Conservation (phyloP, 2,329 filamentous ascomycete species). For the Aspergillus brasiliensis region DNA sequence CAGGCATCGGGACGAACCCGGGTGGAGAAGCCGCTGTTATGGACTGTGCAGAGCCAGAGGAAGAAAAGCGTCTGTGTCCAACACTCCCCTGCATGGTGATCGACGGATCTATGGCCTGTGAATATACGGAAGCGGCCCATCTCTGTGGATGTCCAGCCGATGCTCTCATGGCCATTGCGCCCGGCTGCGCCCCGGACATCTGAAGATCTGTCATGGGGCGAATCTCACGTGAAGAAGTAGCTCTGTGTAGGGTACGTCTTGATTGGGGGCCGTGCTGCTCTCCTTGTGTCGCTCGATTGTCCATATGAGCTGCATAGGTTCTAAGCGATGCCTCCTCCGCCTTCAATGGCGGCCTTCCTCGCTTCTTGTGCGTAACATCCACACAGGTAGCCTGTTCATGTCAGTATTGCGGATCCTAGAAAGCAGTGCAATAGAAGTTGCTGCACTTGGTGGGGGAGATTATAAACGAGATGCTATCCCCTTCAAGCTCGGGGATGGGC, state of each 20-base stretch:
- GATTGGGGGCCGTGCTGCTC: constrained; percentile 28
- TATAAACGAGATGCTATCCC: no score
- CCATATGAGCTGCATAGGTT: constrained; percentile 33
- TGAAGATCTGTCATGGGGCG: constrained; percentile 43
- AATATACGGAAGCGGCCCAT: constrained; percentile 36
- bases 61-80: constrained; percentile 36
- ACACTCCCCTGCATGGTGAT: constrained; percentile 27
- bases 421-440: not conserved
- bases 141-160: constrained; percentile 31
- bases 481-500: no score
- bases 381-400: constrained; percentile 42
- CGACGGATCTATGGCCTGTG: constrained; percentile 31
- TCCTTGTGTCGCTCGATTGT: constrained; percentile 26
- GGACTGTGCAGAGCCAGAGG: constrained; percentile 33
- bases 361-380: constrained; percentile 52
- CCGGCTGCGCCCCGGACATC: constrained; percentile 23
- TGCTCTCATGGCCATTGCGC: constrained; percentile 22
- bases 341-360: constrained; percentile 47
- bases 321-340: constrained; percentile 44
- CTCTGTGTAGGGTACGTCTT: constrained; percentile 34
- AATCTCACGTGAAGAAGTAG: constrained; percentile 42
- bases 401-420: not conserved
- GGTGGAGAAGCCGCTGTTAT: constrained; percentile 28
- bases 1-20: constrained; percentile 28
- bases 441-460: not conserved